Base-by-base conservation (phyloP, 73 alveolate species). In the Paramecium primaurelia region DNA sequence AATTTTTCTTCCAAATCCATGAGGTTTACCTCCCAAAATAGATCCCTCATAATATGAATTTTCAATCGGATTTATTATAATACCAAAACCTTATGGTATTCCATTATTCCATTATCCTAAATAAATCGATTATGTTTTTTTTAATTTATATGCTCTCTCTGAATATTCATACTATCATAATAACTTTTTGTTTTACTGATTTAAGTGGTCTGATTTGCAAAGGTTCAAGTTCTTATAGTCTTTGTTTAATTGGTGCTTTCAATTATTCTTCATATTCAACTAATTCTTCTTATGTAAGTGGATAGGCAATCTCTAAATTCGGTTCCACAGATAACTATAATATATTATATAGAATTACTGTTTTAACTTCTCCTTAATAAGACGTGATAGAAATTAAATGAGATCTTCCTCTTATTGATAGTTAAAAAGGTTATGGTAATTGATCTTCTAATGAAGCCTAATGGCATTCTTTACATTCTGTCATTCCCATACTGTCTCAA, bases 51-150 rank as follows among this genome's bases (percentile, higher is more conserved):
- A 68, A 68, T 68, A 68, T 32, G 84, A 32, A 68, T 68, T 68
- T 32, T 68, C 40, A 68, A 12, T 34, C 4, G 47, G 47, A 68
- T 68, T 68, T 32, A 68, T 68, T 28, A 34, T 7, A 25, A 68
- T 68, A 12, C 84, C 84, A 68, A 68, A 68, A 32, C 84, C 84
- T 14, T 8, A 16, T 12, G 84, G 84, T 28, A 68, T 68, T 8
- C 84, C 84, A 68, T 68, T 68, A 11, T 16, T 68, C 84, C 84
- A 68, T 68, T 68, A 68, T 68, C 84, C 84, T 68, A 68, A 68
- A 68, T 68, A 68, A 28, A 68, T 68, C 7, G 47, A 32, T 32
- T 68, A 32, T 68, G 40, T 32, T 32, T 68, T 68, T 68, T 68
- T 68, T 32, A 68, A 32, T 32, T 32, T 32, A 68, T 68, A 68